Conservation (phyloP, 75 land plant species). For the Cupressus sempervirens region DNA sequence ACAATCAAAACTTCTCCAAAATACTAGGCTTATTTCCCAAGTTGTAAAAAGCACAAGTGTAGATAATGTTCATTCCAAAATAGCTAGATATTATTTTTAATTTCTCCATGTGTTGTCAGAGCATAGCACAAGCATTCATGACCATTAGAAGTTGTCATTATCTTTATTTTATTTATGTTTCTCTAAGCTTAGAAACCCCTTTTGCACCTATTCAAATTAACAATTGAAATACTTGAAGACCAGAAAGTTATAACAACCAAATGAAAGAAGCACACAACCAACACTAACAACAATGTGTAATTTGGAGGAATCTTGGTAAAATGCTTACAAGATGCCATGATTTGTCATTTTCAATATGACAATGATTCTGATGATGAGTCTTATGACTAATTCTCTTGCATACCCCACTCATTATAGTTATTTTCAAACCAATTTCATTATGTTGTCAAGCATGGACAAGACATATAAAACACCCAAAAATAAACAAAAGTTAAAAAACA, state of each 20-base stretch:
- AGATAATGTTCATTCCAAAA: neutral
- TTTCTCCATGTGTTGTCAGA: neutral
- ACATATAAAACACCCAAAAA: neutral
- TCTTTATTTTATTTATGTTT: neutral
- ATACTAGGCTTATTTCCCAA: neutral
- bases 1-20: too few species aligned
- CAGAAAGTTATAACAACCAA: neutral
- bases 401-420: neutral
- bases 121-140: neutral
- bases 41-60: neutral
- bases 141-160: neutral
- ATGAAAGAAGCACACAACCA: neutral
- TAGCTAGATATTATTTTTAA: neutral
- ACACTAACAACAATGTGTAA: neutral
- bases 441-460: neutral
- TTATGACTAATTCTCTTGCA: conserved; percentile 95
- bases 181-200: neutral
- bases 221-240: neutral
- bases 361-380: conserved; percentile 95
- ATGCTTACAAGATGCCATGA: conserved; percentile 84
- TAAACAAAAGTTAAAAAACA: neutral
- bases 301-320: neutral
- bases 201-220: neutral
- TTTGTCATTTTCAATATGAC: conserved; percentile 86
- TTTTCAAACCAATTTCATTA: neutral